Evolutionary conservation across 2,329 filamentous ascomycete species (phyloP), one percentile per base, ranked within the genome.

Genomic region (Trichoderma polysporum): DNA sequence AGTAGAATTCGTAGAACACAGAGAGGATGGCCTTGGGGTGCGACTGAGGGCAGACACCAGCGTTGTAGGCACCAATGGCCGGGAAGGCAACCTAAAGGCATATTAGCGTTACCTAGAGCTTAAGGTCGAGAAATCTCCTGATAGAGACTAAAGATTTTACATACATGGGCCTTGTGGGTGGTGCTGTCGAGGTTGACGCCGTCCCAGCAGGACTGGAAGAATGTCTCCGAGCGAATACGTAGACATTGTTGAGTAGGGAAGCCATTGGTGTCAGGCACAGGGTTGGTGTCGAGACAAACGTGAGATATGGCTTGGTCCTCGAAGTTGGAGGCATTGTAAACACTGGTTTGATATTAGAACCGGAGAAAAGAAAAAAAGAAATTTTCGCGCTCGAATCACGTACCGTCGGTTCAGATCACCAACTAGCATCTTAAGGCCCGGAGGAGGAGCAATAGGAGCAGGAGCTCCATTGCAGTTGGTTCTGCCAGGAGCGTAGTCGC

Each of bases 341-440:
- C 83, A 58, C 75, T 74, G 17, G 17, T 15, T 22, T 10, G 17
- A 15, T 22, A 27, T 58, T 53, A 54, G 17, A 52, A 39, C 5
- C 12, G 9, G 37, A 19, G 7, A 17, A 39, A 12, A n/a, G 2
- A 2, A 5, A 15, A 2, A 27, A 8, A 0, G 7, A n/a, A 4
- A 15, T 47, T 15, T 15, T 25, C 53, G 4, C 13, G 13, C 15
- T 27, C 19, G 9, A 39, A 12, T 22, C n/a, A 68, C 66, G 31
- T 59, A 73, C 70, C 70, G 67, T 68, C 87, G 84, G 69, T 81
- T 80, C 67, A 85, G 80, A 70, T 88, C 81, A 37, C 89, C 89
- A 5, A 88, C 86, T 35, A 91, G 62, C 87, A 91, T 91, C 61
- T 87, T 86, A 71, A 91, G 88, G 61, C 83, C 86, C 19, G 81